A percentile compares a stretch with the other conserved stretches of the same genome.
Evolutionary conservation across 306 rosid species (phyloP).

Genomic region (Malus orientalis): DNA sequence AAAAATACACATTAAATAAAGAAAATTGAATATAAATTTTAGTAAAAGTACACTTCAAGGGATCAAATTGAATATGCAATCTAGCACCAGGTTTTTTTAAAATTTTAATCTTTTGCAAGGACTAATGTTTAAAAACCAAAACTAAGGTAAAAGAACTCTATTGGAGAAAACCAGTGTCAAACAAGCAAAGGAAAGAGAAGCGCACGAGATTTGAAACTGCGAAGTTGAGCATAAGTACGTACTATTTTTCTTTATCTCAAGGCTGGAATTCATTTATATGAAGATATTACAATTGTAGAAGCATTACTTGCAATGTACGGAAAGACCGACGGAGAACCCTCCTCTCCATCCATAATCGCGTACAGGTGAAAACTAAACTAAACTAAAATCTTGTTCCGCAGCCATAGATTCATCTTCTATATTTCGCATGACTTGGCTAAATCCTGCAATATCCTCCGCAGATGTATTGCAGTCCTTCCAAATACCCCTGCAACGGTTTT

Average conservation of each 20-base stretch:
- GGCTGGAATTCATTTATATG: neutral
- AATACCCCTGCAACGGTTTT: neutral
- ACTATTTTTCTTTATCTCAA: neutral
- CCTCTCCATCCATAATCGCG: too few species aligned
- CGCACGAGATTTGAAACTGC: neutral
- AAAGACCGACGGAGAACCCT: neutral
- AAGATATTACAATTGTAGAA: constrained; percentile 1
- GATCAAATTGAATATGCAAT: too few species aligned
- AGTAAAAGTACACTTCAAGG: too few species aligned
- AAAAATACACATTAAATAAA: too few species aligned
- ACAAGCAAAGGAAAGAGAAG: too few species aligned
- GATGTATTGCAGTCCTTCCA: neutral
- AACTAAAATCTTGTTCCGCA: neutral
- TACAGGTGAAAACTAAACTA: neutral
- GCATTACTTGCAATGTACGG: neutral
- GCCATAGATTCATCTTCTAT: neutral
- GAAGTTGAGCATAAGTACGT: neutral
- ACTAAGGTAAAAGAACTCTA: too few species aligned
- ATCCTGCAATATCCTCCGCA: too few species aligned
- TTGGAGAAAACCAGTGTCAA: neutral
- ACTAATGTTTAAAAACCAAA: too few species aligned
- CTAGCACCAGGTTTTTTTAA: too few species aligned
- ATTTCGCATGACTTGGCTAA: too few species aligned
- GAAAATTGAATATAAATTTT: too few species aligned
- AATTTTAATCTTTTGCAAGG: too few species aligned